Conservation (phyloP, 148 eudicot genomes). For the Spergularia bocconei region DNA sequence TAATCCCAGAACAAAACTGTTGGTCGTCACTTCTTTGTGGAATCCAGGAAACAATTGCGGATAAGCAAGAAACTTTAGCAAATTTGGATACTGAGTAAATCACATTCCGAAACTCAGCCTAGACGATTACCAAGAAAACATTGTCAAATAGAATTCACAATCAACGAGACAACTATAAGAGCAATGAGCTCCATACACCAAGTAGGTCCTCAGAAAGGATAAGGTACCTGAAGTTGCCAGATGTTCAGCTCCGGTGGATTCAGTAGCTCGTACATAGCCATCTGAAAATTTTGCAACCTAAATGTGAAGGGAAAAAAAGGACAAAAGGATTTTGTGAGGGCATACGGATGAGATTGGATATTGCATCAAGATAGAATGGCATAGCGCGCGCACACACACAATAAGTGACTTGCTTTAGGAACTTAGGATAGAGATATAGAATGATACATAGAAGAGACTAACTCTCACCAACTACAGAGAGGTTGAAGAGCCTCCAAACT, state of each 20-base stretch:
- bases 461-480: conserved; percentile 74
- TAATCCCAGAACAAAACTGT: conserved; percentile 83
- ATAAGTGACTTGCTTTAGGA: no score
- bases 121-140: conserved; percentile 16
- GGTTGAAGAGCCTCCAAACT: conserved; percentile 60
- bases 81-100: conserved; percentile 72
- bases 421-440: background rate
- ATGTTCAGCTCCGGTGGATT: conserved; percentile 70
- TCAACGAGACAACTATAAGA: background rate
- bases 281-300: conserved; percentile 87
- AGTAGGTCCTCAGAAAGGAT: background rate
- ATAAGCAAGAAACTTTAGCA: conserved; percentile 59
- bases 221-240: conserved; percentile 93
- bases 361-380: background rate
- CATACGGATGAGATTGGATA: background rate
- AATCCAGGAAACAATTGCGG: conserved; percentile 91
- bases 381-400: no score
- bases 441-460: background rate
- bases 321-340: conserved; percentile 5
- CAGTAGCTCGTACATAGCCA: conserved; percentile 74
- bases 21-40: conserved; percentile 66
- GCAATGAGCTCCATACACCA: background rate
- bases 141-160: background rate
- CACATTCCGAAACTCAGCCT: conserved; percentile 95
- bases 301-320: conserved; percentile 5